phyloP scores from a whole-genome alignment of 768 basidiomycete genomes.

The Auriscalpium microsporum region DNA sequence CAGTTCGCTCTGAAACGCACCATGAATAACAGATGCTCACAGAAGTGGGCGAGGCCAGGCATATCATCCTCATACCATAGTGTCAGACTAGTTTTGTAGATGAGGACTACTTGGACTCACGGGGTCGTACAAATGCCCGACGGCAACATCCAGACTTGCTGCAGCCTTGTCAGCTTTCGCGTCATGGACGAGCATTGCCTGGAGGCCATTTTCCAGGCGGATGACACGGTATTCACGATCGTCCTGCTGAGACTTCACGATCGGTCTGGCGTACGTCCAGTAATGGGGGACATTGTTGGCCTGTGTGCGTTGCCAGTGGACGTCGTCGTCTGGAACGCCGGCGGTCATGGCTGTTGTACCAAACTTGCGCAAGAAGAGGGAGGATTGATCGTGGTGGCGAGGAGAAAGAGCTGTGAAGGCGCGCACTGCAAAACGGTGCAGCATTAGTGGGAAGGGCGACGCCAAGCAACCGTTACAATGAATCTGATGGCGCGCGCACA shows the following conservation, averaged over 20 bases:
- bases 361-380: not conserved
- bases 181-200: conserved; percentile 79
- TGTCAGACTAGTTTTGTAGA: not conserved
- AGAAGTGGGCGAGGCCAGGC: conserved; percentile 90
- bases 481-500: too few relatives aligned
- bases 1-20: conserved; percentile 33
- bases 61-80: conserved; percentile 55
- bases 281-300: conserved; percentile 21
- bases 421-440: not conserved
- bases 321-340: conserved; percentile 7
- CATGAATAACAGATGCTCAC: conserved; percentile 95
- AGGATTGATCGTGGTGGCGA: not conserved
- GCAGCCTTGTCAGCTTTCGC: conserved; percentile 86
- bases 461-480: too few relatives aligned
- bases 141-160: conserved; percentile 88
- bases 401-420: not conserved
- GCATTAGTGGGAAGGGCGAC: not conserved
- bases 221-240: conserved; percentile 77
- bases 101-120: conserved; percentile 35
- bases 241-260: conserved; percentile 70
- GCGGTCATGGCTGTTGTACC: not conserved
- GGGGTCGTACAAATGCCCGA: conserved; percentile 91
- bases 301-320: conserved; percentile 6
- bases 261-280: conserved; percentile 45
- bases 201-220: conserved; percentile 81